Evolutionary conservation across 495 filamentous ascomycete genomes (phyloP).

Genomic region (Penicillium turbatum): DNA sequence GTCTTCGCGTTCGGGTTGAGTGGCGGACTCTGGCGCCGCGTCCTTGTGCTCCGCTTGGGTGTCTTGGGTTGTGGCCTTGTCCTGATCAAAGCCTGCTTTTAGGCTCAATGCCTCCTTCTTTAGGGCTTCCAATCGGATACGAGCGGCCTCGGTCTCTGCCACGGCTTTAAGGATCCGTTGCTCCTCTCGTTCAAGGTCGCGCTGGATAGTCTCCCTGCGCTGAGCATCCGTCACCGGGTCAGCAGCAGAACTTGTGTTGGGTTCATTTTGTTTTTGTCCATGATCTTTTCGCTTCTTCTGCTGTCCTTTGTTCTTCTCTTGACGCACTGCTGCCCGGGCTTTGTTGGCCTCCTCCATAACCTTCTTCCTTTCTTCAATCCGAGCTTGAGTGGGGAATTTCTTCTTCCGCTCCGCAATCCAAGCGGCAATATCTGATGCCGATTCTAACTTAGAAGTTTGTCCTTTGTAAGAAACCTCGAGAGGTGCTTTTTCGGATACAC

Average conservation of each 20-base stretch:
- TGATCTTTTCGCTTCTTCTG: conserved; percentile 24
- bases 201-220: conserved; percentile 47
- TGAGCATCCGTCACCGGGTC: conserved; percentile 42
- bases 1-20: background rate
- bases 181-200: conserved; percentile 45
- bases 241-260: conserved; percentile 23
- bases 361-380: conserved; percentile 48
- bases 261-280: conserved; percentile 24
- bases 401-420: conserved; percentile 80
- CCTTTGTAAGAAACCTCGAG: conserved; percentile 44
- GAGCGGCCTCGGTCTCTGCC: conserved; percentile 42
- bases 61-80: background rate
- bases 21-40: background rate
- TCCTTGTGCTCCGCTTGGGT: background rate
- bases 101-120: conserved; percentile 23
- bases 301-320: conserved; percentile 29
- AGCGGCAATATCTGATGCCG: conserved; percentile 63
- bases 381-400: conserved; percentile 70
- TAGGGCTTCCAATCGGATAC: conserved; percentile 34
- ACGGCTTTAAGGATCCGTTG: conserved; percentile 47
- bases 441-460: conserved; percentile 43
- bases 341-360: conserved; percentile 42
- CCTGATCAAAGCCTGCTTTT: background rate
- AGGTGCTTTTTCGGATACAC: conserved; percentile 22
- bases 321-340: conserved; percentile 30